These are phyloP conservation scores for Acidomyces sp. DNA, from an alignment of 495 filamentous ascomycete species.

Conservation along the genomic window DNA sequence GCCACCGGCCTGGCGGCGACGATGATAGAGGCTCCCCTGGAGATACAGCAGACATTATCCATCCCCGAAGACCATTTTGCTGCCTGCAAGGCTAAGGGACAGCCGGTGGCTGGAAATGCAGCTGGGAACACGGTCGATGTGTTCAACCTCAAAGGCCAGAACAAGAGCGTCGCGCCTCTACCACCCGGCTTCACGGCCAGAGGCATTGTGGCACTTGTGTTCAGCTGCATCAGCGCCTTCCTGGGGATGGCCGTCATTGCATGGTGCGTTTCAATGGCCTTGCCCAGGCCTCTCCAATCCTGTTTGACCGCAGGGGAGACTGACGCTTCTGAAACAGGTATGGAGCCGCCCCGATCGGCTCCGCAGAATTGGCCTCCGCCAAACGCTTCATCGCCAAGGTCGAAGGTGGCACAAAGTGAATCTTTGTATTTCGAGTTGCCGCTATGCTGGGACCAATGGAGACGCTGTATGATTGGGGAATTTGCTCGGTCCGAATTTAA, in stretches of 20 bases:
- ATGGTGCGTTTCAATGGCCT: too few species aligned
- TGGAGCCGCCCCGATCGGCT: constrained; percentile 18
- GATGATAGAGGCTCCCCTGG: constrained; percentile 55
- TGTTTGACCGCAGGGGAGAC: too few species aligned
- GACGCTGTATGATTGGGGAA: too few species aligned
- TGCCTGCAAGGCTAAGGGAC: constrained; percentile 40
- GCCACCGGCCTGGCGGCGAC: constrained; percentile 57
- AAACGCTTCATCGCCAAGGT: constrained; percentile 11
- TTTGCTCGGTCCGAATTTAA: too few species aligned
- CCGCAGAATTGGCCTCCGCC: constrained; percentile 15
- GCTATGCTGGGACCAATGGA: too few species aligned
- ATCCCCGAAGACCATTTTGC: constrained; percentile 53
- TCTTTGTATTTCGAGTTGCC: too few species aligned
- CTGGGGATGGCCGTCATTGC: constrained; percentile 56
- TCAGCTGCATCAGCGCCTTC: constrained; percentile 57
- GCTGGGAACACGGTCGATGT: constrained; percentile 54
- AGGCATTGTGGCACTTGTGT: constrained; percentile 41
- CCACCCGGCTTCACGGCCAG: constrained; percentile 58
- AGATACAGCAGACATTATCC: constrained; percentile 44
- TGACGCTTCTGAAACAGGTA: constrained; percentile 14
- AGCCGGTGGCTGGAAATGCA: constrained; percentile 54
- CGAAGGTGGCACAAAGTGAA: constrained; percentile 3
- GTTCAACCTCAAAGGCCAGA: constrained; percentile 52
- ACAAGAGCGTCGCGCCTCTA: constrained; percentile 39
- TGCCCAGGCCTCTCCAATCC: not conserved